phyloP scores from a whole-genome alignment of 2,329 filamentous ascomycete genomes.

The Aureobasidium musti region DNA sequence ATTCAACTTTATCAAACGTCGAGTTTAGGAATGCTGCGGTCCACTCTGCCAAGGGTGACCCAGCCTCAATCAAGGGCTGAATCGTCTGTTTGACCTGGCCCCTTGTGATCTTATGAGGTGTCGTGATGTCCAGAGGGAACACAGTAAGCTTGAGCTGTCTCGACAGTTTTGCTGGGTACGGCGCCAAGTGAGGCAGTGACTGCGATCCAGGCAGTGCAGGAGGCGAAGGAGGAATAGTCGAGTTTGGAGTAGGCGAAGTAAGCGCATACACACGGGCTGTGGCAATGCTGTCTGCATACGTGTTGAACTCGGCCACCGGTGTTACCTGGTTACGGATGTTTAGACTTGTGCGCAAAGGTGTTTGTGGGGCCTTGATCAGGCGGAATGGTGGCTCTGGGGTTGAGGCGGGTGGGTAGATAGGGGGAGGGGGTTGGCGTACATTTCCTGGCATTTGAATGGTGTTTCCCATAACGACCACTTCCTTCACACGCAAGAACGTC shows the following conservation, averaged over 20 bases:
- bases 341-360: conserved; percentile 38
- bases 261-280: conserved; percentile 53
- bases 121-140: conserved; percentile 54
- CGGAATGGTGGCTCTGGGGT: conserved; percentile 42
- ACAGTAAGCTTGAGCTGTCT: conserved; percentile 49
- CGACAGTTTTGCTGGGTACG: conserved; percentile 48
- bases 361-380: conserved; percentile 45
- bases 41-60: conserved; percentile 52
- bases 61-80: conserved; percentile 35
- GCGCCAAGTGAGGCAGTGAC: conserved; percentile 35
- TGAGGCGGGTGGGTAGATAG: conserved; percentile 34
- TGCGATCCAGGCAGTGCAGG: conserved; percentile 43
- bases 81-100: conserved; percentile 43
- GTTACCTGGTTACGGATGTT: conserved; percentile 54
- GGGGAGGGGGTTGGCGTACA: conserved; percentile 41
- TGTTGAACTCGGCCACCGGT: conserved; percentile 92
- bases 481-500: conserved; percentile 83
- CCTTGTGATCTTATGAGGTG: conserved; percentile 47
- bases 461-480: conserved; percentile 95
- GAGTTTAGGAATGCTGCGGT: conserved; percentile 47
- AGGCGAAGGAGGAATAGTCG: conserved; percentile 73
- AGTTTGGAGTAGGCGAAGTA: conserved; percentile 62
- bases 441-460: conserved; percentile 79
- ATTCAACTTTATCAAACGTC: conserved; percentile 51
- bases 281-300: conserved; percentile 71